Conservation (phyloP, 306 rosid genomes). For the Clitoria ternatea region DNA sequence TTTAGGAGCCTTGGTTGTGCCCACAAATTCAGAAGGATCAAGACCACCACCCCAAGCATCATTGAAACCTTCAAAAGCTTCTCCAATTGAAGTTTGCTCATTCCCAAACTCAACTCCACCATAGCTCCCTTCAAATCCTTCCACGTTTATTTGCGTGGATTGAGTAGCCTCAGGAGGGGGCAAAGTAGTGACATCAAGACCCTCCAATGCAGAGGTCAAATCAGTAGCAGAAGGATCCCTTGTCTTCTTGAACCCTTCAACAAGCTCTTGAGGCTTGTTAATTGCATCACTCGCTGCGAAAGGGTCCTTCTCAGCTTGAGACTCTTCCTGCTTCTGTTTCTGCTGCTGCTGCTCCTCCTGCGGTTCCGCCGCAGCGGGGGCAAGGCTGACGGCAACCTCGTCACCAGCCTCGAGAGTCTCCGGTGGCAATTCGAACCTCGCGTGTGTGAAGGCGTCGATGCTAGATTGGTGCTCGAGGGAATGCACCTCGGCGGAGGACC, state of each 20-base stretch:
- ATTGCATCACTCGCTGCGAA: slow-evolving; percentile 92
- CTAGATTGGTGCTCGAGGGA: slow-evolving; percentile 67
- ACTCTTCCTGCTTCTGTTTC: slow-evolving; percentile 49
- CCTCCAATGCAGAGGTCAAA: slow-evolving; percentile 69
- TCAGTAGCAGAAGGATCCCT: slow-evolving; percentile 77
- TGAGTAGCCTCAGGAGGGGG: slow-evolving; percentile 93
- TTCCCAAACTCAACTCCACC: slow-evolving; percentile 91
- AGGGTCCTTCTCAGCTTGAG: slow-evolving; percentile 63
- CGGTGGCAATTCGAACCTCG: slow-evolving; percentile 62
- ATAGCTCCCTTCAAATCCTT: slow-evolving; percentile 94
- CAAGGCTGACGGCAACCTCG: slow-evolving; percentile 55
- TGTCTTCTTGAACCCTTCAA: slow-evolving; percentile 77
- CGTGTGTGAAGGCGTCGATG: slow-evolving; percentile 53
- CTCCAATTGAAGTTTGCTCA: slow-evolving; percentile 72
- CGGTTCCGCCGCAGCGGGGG: slow-evolving; percentile 47
- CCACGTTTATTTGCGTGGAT: slow-evolving; percentile 80
- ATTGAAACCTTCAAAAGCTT: slow-evolving; percentile 83
- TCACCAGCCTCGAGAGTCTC: slow-evolving; percentile 84
- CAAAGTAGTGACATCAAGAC: slow-evolving; percentile 83
- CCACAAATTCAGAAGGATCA: slow-evolving; percentile 87
- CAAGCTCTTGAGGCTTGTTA: slow-evolving; percentile 71
- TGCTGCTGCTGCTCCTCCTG: slow-evolving; percentile 48
- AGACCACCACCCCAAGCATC: slow-evolving; percentile 98
- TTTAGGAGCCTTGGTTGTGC: slow-evolving; percentile 49
- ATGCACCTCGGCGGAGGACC: slow-evolving; percentile 50